Conservation (phyloP, 1,284 basidiomycete genomes). For the Cryptococcus jaspeensis region DNA sequence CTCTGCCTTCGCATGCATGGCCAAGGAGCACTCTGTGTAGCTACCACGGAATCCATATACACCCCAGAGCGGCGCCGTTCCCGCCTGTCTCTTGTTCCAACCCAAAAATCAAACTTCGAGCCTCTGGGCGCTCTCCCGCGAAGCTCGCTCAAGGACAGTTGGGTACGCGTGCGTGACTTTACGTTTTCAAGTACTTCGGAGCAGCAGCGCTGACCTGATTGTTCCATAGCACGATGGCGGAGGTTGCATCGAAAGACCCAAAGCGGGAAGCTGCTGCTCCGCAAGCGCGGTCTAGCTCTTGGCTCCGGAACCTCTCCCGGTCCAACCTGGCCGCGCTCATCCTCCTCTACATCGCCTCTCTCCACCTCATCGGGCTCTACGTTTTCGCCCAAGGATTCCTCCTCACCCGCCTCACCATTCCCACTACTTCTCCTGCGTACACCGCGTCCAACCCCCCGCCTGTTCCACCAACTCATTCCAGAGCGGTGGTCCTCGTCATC, state of each 20-base stretch:
- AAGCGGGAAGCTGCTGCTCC: conserved; percentile 2
- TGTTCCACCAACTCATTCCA: conserved; percentile 66
- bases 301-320: conserved; percentile 34
- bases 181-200: no score
- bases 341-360: conserved; percentile 59
- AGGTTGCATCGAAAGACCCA: neutral
- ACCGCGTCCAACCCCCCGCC: conserved; percentile 49
- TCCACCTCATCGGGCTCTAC: conserved; percentile 55
- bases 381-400: conserved; percentile 88
- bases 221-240: conserved; percentile 2
- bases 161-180: no score
- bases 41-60: no score
- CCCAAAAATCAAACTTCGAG: no score
- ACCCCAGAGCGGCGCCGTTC: no score
- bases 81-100: no score
- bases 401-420: conserved; percentile 73
- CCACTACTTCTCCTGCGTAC: conserved; percentile 55
- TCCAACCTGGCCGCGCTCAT: conserved; percentile 53
- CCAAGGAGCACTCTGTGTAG: no score
- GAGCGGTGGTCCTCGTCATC: conserved; percentile 81
- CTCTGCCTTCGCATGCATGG: no score
- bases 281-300: conserved; percentile 18
- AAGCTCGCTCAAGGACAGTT: no score
- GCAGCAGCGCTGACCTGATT: neutral
- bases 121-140: no score